These are phyloP conservation scores for Candida khao-thaluensis DNA, from an alignment of 805 yeast species.

Conservation along the genomic window DNA sequence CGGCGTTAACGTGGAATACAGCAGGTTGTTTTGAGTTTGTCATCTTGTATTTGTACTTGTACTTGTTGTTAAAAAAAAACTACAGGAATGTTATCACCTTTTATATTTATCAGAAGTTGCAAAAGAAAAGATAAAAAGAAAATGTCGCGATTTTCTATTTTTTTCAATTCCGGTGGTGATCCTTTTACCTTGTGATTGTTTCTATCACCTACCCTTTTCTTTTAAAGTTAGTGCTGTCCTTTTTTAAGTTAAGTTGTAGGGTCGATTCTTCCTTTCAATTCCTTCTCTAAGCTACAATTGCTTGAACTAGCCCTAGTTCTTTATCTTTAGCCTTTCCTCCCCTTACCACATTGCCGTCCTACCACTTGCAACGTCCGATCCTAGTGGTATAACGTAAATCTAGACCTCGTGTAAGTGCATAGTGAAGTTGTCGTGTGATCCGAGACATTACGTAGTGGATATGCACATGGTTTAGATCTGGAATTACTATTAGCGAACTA, in stretches of 20 bases:
- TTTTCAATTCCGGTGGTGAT: background rate
- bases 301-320: too few species aligned
- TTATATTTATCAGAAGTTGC: slow-evolving; percentile 1
- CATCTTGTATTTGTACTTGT: slow-evolving; percentile 20
- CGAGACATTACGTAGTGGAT: slow-evolving; percentile 5
- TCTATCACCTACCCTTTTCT: too few species aligned
- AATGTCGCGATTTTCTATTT: slow-evolving; percentile 1
- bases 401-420: too few species aligned
- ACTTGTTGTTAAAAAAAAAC: slow-evolving; percentile 1
- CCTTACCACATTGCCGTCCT: too few species aligned
- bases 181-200: background rate
- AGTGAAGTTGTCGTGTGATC: slow-evolving; percentile 2
- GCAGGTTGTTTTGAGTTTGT: slow-evolving; percentile 43
- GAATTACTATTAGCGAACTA: slow-evolving; percentile 3
- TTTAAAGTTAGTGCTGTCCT: too few species aligned
- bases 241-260: too few species aligned
- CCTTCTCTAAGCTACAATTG: too few species aligned
- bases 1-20: slow-evolving; percentile 43
- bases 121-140: slow-evolving; percentile 2
- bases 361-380: too few species aligned
- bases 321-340: too few species aligned
- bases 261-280: too few species aligned
- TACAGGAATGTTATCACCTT: slow-evolving; percentile 2
- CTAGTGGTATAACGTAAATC: too few species aligned
- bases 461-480: slow-evolving; percentile 5